Percentiles rank a stretch among this genome's conserved stretches.
Conservation (phyloP, 2,329 filamentous ascomycete species). For the Colletotrichum plurivorum region DNA sequence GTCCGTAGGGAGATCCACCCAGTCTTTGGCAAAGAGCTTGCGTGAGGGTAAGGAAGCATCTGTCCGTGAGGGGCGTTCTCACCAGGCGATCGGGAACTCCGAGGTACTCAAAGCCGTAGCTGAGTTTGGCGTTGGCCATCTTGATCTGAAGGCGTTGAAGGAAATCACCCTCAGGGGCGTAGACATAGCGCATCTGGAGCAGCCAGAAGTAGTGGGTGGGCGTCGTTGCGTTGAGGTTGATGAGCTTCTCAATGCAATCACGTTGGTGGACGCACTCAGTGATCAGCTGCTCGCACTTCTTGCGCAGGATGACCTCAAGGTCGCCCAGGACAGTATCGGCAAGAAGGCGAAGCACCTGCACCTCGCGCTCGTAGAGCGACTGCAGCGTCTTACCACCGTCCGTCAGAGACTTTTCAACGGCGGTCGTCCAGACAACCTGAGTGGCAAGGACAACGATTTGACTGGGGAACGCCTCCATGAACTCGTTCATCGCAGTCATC, state of each 20-base stretch:
- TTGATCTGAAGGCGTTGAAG: slow-evolving; percentile 88
- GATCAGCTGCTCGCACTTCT: slow-evolving; percentile 98
- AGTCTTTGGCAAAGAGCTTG: slow-evolving; percentile 95
- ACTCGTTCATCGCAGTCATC: slow-evolving; percentile 78
- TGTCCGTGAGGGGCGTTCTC: slow-evolving; percentile 94
- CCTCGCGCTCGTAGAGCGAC: slow-evolving; percentile 83
- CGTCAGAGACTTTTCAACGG: slow-evolving; percentile 83
- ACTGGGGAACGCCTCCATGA: slow-evolving; percentile 87
- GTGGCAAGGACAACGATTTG: slow-evolving; percentile 96
- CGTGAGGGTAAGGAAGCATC: slow-evolving; percentile 97
- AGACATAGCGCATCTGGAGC: slow-evolving; percentile 96
- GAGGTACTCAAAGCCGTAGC: slow-evolving; percentile 98
- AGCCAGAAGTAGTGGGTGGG: slow-evolving; percentile 92
- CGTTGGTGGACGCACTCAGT: slow-evolving; percentile 99
- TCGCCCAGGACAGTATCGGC: slow-evolving; percentile 92
- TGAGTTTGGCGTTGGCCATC: slow-evolving; percentile 96
- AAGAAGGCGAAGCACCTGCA: slow-evolving; percentile 86
- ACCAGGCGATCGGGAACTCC: slow-evolving; percentile 97
- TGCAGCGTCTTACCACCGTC: slow-evolving; percentile 79
- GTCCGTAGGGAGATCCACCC: slow-evolving; percentile 96
- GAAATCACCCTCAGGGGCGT: slow-evolving; percentile 84
- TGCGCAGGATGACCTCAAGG: slow-evolving; percentile 86
- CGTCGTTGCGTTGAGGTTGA: slow-evolving; percentile 79
- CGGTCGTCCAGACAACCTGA: slow-evolving; percentile 93
- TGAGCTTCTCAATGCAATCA: slow-evolving; percentile 90